These are phyloP conservation scores for Grosmannia clavigera DNA, from an alignment of 2,329 filamentous ascomycete genomes.

Conservation along the genomic window DNA sequence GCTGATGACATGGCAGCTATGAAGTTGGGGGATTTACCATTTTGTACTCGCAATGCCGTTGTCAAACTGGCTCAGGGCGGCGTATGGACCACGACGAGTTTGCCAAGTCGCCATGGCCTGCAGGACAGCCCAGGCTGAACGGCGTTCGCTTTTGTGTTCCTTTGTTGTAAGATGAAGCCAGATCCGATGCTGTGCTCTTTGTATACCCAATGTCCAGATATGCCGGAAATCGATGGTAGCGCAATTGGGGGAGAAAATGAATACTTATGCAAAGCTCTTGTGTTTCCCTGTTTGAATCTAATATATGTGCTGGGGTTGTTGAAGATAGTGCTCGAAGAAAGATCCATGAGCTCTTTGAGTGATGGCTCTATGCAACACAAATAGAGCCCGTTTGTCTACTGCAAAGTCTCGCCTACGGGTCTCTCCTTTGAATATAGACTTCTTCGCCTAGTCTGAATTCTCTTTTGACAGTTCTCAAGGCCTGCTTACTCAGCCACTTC, in stretches of 20 bases:
- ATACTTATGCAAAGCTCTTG: not conserved
- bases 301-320: no score
- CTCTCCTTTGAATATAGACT: no score
- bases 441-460: no score
- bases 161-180: not conserved
- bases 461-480: no score
- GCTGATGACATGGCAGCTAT: not conserved
- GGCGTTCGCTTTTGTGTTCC: not conserved
- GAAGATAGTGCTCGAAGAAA: no score
- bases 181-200: not conserved
- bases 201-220: not conserved
- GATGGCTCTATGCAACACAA: no score
- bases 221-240: not conserved
- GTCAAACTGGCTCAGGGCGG: no score
- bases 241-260: not conserved
- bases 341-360: no score
- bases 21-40: no score
- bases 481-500: no score
- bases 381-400: no score
- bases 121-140: not conserved
- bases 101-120: not conserved
- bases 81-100: not conserved
- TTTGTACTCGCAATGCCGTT: not conserved
- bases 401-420: no score
- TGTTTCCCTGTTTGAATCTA: not conserved